Evolutionary conservation across 2,329 filamentous ascomycete species (phyloP).

Genomic region (Hypoxylon rubiginosum): DNA sequence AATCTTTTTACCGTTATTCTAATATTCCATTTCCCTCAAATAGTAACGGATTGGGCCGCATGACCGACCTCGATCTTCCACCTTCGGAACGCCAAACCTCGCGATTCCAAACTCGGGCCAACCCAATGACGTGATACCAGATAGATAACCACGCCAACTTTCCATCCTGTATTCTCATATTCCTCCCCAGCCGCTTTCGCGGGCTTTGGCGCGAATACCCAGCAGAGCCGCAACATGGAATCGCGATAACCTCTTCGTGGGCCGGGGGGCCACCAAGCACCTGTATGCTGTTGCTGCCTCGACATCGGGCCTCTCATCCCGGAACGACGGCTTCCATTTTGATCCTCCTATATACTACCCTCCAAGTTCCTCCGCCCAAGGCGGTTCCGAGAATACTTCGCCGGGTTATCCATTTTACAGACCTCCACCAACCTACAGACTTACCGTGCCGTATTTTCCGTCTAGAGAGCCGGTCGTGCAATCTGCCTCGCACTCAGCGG

Average conservation of each 20-base stretch:
- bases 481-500: slow-evolving; percentile 4
- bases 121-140: slow-evolving; percentile 45
- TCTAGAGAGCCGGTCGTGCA: background rate
- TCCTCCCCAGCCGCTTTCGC: slow-evolving; percentile 54
- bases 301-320: slow-evolving; percentile 49
- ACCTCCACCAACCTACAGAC: slow-evolving; percentile 22
- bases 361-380: slow-evolving; percentile 8
- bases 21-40: slow-evolving; percentile 20
- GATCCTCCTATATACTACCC: slow-evolving; percentile 43
- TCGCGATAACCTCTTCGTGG: slow-evolving; percentile 55
- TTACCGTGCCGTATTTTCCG: background rate
- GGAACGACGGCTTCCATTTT: slow-evolving; percentile 37
- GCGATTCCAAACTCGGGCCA: slow-evolving; percentile 18
- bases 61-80: slow-evolving; percentile 9
- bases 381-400: slow-evolving; percentile 6
- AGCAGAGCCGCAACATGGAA: slow-evolving; percentile 56
- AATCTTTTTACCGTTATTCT: background rate
- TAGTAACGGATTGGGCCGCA: slow-evolving; percentile 21
- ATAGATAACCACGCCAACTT: slow-evolving; percentile 31
- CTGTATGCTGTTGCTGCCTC: slow-evolving; percentile 45
- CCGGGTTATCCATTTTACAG: slow-evolving; percentile 29
- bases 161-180: slow-evolving; percentile 53
- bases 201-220: slow-evolving; percentile 61
- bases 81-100: slow-evolving; percentile 20
- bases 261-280: slow-evolving; percentile 55